phyloP scores from a whole-genome alignment of 805 yeast genomes.

The Myxozyma melibiosi region DNA sequence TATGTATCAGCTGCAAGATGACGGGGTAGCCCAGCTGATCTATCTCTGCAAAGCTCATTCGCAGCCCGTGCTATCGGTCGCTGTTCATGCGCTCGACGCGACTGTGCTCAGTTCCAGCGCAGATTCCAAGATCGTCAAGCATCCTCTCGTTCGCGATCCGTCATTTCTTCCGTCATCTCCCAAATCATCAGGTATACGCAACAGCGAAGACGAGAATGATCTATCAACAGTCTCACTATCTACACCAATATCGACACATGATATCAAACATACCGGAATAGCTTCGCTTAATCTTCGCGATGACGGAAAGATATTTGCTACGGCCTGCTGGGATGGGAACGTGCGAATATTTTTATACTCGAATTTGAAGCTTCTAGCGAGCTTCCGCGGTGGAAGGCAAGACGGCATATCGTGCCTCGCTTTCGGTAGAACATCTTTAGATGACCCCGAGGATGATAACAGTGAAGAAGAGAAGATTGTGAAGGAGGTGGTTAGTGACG shows the following conservation, averaged over 20 bases:
- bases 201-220: neutral
- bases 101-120: conserved; percentile 42
- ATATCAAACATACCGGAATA: conserved; percentile 40
- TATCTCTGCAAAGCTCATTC: conserved; percentile 37
- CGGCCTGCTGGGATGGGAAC: conserved; percentile 49
- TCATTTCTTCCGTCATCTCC: neutral
- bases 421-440: conserved; percentile 25
- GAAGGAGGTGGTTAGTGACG: neutral
- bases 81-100: conserved; percentile 27
- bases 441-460: neutral
- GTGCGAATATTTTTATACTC: conserved; percentile 40
- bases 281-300: conserved; percentile 36
- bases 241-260: conserved; percentile 6
- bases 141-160: conserved; percentile 27
- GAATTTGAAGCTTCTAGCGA: conserved; percentile 40
- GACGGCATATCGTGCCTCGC: conserved; percentile 38
- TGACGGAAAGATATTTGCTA: conserved; percentile 36
- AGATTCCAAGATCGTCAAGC: conserved; percentile 41
- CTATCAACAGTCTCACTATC: neutral
- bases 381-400: conserved; percentile 40
- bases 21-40: neutral
- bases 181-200: neutral
- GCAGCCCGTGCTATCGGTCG: conserved; percentile 38
- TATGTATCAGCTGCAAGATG: conserved; percentile 36
- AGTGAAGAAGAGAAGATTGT: neutral